Evolutionary conservation across 257 asterid genomes (phyloP), one percentile per base, ranked within the genome.

Genomic region (Scutellaria minor): DNA sequence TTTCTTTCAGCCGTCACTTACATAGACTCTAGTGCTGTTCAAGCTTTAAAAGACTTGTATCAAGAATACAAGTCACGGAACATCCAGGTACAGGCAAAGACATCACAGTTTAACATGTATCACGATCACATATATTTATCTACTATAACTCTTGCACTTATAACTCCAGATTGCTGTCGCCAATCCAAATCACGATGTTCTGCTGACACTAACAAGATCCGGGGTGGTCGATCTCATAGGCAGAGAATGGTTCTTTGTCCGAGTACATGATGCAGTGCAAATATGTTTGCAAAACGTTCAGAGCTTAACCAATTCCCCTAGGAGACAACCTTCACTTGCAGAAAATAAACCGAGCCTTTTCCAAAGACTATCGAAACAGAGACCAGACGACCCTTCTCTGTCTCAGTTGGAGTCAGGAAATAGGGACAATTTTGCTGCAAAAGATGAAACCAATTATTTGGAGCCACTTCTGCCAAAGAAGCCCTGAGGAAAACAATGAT

Each of bases 221-320:
- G 96, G 96, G 45, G 78, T 85, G 59, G 84, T 91, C 18, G 97
- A 93, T 71, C 81, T 86, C 68, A 88, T 93, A 39, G 98, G 98
- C 66, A 85, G 87, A 72, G 94, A 91, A 62, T 93, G 98, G 98
- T 89, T 81, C 72, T 93, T 93, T 37, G 98, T 93, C 22, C 85
- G 98, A 70, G 92, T 91, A 22, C 98, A 91, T 3, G 98, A 93
- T 42, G 97, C 98, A 6, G 96, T 93, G 71, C 98, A 91, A 89
- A 84, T 91, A 66, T 93, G 98, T 77, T 83, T 87, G 61, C 96
- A 84, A 63, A 88, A 79, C 46, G 97, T 89, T 12, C 96, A 83
- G 77, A 81, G 84, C 71, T 70, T 83, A 72, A 85, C 59, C 1
- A 86, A 73, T 50, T 71, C 84, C 45, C 80, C 91, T 7, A 71